Base-by-base conservation (phyloP, 1,139 yeast species). In the Pichia sp. region DNA sequence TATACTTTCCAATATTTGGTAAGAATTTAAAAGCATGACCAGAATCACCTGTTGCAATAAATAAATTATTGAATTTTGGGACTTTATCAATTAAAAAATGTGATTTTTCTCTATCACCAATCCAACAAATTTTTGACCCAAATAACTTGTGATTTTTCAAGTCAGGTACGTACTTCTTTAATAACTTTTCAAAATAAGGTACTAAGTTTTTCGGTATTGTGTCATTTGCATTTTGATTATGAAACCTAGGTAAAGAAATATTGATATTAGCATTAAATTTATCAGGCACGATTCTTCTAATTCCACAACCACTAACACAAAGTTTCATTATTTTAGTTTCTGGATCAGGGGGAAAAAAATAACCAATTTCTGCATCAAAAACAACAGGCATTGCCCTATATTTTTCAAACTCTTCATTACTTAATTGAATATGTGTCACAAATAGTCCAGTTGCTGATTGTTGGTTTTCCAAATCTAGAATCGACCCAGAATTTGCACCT, bases 291-390 rank as follows among this genome's bases (percentile, higher is more conserved):
- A 42, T 44, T 46, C 60, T 49, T 31, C 54, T 53, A 29, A 56
- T 55, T 22, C 60, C 58, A n/a, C 55, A 48, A 19, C 67, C 71
- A 3, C 72, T 68, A 47, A 71, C 59, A 36, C 72, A 76, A 46
- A 75, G 61, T 57, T 77, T 77, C 51, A 76, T 51, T 8, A 62
- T 56, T 42, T 64, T 66, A 1, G 71, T 67, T 3, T 66, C 68
- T 5, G 62, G 57, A 56, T 76, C 80, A 1, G 78, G 77, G 6
- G 77, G 77, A 58, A 76, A 75, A 61, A 75, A 76, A 60, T 76
- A 78, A 0, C 83, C 83, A 33, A 67, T 58, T 48, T 74, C 76
- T 3, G 78, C 72, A 49, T 64, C 66, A 57, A 71, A 71, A 30
- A 73, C 58, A 22, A 72, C 66, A 11, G 76, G 76, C 52, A 71